Evolutionary conservation across 148 eudicot species (phyloP), one percentile per base, ranked within the genome.

Genomic region (Camellia japonica): DNA sequence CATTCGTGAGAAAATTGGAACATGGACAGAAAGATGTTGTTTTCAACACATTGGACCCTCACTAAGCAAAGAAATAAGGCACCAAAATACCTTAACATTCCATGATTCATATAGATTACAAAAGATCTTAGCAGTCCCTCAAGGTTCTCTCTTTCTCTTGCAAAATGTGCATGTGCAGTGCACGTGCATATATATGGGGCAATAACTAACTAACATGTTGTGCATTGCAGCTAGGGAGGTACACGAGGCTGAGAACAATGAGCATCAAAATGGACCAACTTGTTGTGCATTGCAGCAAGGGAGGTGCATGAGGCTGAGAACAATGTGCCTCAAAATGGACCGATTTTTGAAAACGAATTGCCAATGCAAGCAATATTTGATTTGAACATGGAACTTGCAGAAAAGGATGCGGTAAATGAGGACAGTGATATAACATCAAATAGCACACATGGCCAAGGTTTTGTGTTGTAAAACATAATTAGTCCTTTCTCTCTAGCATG

Each of bases 31-130:
- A 0, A 65, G 73, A 15, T 86, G 75, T 20, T 82, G 83, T 58
- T 91, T 88, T 67, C 30, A 5, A 1, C 71, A 18, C 7, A 23
- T 87, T 2, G 67, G 81, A 1, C 51, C n/a, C n/a, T n/a, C n/a
- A n/a, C n/a, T n/a, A n/a, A n/a, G n/a, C n/a, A n/a, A 59, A 15
- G 83, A 87, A 8, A 66, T 90, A 14, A 73, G 14, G 38, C 44
- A 3, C 9, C 52, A 69, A 18, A 88, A 87, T 73, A 84, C 87
- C 14, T 16, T 91, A 13, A 91, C 82, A 89, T 88, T 91, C 76
- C 93, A 88, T 11, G 83, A 68, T 59, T 84, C 91, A 13, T 10
- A 78, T 13, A 83, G 95, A 65, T 51, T 91, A 12, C 86, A 86
- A 38, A 91, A 91, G 78, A 23, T 16, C 10, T 23, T 79, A 16